Evolutionary conservation across 2,329 filamentous ascomycete species (phyloP), one percentile per base, ranked within the genome.

Genomic region (Cyphellophora attinorum): DNA sequence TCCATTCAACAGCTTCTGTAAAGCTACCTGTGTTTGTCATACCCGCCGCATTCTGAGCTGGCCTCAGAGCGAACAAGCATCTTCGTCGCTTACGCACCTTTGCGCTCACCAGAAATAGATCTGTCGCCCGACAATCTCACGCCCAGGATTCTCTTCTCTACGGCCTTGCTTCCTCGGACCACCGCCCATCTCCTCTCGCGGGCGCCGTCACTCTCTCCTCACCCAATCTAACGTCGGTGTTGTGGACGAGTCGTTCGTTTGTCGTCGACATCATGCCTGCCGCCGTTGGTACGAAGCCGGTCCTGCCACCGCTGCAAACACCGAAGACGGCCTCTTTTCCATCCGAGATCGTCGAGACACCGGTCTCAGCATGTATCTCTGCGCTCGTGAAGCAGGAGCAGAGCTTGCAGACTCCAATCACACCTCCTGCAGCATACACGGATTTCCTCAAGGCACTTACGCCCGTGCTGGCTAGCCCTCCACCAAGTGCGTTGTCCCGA

Each of bases 391-490:
- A 88, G 59, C 72, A 81, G 48, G 69, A 81, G 37, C 72, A 78
- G 39, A 60, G 68, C 29, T 60, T 76, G 38, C 81, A 78, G 62
- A 95, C 88, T 4, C 88, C 88, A 31, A 93, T 96, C 57, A 93
- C 83, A 33, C 89, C 89, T 34, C 89, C 89, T 3, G 69, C 74
- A 14, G 88, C 89, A 38, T 96, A 96, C 56, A 81, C 85, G 47
- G 86, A 96, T 53, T 96, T 95, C 55, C 77, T 96, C 44, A 89
- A 86, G 62, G 78, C 79, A 40, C 76, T 93, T 61, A 80, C 74
- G 2, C 73, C 74, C 1, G 67, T 80, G 12, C 68, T 86, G 39
- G 75, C 78, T 53, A 85, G 79, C 44, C 82, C 83, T 6, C 62
- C 48, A 62, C 69, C 19, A 68, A 76, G 41, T 68, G 67, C 56